A percentile compares a stretch with the other conserved stretches of the same genome.
These are phyloP conservation scores for Tetragonia tetragonoides DNA, from an alignment of 148 eudicot species.

Conservation along the genomic window DNA sequence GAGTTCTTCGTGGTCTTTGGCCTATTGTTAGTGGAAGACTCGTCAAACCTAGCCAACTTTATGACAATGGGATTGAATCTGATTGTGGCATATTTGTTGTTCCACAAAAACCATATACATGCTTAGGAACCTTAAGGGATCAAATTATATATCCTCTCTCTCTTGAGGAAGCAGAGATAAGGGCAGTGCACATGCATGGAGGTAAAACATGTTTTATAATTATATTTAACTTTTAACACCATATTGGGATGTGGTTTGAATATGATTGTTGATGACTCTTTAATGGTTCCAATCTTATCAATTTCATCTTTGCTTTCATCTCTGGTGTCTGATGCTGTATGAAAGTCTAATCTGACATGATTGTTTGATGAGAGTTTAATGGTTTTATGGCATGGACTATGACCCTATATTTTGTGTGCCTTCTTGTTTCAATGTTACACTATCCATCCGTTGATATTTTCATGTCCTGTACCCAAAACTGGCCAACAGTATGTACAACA, in stretches of 20 bases:
- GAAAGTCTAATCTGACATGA: too few species aligned
- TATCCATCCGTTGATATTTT: background rate
- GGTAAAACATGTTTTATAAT: slow-evolving; percentile 27
- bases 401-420: background rate
- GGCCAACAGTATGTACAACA: too few species aligned
- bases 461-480: background rate
- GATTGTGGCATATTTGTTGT: slow-evolving; percentile 78
- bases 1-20: slow-evolving; percentile 96
- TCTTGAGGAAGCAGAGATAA: slow-evolving; percentile 63
- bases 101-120: slow-evolving; percentile 91
- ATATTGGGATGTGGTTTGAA: too few species aligned
- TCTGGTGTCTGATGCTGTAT: too few species aligned
- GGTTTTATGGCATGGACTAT: background rate
- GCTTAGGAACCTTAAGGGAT: slow-evolving; percentile 91
- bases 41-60: slow-evolving; percentile 51
- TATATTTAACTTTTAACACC: too few species aligned
- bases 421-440: background rate
- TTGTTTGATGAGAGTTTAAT: background rate
- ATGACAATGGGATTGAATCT: slow-evolving; percentile 48
- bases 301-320: too few species aligned
- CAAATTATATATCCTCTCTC: slow-evolving; percentile 96
- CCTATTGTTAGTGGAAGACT: slow-evolving; percentile 78
- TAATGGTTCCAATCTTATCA: too few species aligned
- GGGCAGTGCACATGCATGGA: slow-evolving; percentile 35
- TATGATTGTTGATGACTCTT: too few species aligned